phyloP scores from a whole-genome alignment of 2,329 filamentous ascomycete genomes.

The Calonectria fujianensis region DNA sequence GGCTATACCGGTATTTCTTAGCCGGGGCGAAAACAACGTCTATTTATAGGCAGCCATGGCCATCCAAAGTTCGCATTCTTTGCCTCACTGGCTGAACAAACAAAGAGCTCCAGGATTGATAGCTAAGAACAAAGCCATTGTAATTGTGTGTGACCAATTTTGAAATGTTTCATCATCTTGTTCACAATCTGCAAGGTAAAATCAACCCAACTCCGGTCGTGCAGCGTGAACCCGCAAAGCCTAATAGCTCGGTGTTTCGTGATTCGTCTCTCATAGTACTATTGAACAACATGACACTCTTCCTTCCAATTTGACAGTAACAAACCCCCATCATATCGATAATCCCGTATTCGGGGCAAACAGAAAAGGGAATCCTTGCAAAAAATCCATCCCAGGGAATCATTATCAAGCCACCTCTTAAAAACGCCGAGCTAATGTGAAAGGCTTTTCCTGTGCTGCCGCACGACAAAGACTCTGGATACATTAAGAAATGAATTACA shows the following conservation, averaged over 20 bases:
- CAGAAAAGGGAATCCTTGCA: constrained; percentile 19
- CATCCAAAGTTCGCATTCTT: neutral
- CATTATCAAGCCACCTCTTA: constrained; percentile 37
- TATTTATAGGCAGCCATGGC: neutral
- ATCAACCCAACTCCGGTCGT: neutral
- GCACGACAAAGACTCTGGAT: constrained; percentile 35
- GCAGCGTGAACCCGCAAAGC: neutral
- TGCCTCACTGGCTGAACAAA: neutral
- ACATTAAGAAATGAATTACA: constrained; percentile 20
- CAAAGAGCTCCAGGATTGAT: no score
- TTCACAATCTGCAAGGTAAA: neutral
- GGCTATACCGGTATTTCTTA: neutral
- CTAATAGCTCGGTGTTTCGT: constrained; percentile 17
- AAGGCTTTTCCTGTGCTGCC: constrained; percentile 37
- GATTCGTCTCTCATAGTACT: constrained; percentile 21
- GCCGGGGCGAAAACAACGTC: neutral
- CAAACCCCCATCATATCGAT: neutral
- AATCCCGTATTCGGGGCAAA: neutral
- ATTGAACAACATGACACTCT: neutral
- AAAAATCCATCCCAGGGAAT: constrained; percentile 44
- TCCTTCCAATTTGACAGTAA: constrained; percentile 11
- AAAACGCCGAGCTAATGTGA: constrained; percentile 52
- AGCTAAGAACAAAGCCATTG: neutral
- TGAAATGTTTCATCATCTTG: neutral
- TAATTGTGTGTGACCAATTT: neutral